phyloP scores from a whole-genome alignment of 257 asterid genomes.

The Solanum lignicaule region DNA sequence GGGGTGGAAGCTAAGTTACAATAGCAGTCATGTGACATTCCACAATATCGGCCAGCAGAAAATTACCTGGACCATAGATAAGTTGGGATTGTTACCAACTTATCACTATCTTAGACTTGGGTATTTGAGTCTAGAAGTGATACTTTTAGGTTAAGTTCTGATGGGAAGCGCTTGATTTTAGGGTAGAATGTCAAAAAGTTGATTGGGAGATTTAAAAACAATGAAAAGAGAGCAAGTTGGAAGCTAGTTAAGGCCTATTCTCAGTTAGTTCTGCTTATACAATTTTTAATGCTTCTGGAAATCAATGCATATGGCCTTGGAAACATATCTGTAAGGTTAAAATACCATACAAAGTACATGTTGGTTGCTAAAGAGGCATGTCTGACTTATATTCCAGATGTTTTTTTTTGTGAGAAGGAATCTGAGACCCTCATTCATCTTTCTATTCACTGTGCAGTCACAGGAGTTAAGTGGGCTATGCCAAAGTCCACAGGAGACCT shows the following conservation, averaged over 20 bases:
- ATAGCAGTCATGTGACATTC: not conserved
- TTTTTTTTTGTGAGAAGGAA: not conserved
- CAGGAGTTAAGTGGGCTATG: not conserved
- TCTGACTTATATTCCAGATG: not conserved
- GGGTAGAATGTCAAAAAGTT: not conserved
- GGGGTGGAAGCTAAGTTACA: not conserved
- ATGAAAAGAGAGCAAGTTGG: not conserved
- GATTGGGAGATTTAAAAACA: not conserved
- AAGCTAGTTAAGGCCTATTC: not conserved
- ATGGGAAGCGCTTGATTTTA: not conserved
- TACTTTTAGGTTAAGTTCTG: not conserved
- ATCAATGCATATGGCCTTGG: not conserved
- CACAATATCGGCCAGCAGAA: not conserved
- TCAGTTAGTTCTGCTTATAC: not conserved
- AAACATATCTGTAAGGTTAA: not conserved
- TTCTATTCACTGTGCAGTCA: not conserved
- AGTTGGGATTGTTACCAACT: not conserved
- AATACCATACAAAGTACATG: not conserved
- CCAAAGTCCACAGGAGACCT: not conserved
- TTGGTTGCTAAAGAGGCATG: not conserved
- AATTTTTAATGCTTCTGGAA: not conserved
- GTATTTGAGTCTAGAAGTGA: not conserved
- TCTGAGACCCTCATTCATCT: not conserved
- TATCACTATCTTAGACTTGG: not conserved
- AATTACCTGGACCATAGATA: slow-evolving; percentile 76